These are phyloP conservation scores for Chrysanthemum lavandulifolium DNA, from an alignment of 129 eudicot genomes.

Conservation along the genomic window DNA sequence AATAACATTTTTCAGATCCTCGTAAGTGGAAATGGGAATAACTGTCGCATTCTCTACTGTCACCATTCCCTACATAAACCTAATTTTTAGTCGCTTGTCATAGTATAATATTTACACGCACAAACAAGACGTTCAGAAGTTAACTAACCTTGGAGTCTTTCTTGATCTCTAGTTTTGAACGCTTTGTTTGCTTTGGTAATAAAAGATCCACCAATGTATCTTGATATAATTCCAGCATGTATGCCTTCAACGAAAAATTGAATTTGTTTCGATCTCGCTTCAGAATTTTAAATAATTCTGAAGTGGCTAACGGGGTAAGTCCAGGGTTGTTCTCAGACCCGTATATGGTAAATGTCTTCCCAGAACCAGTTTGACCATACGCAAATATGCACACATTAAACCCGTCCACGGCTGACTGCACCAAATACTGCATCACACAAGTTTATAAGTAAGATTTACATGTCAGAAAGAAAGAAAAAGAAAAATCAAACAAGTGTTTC, in stretches of 20 bases:
- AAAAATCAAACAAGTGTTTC: neutral
- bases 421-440: conserved; percentile 73
- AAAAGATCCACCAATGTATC: conserved; percentile 89
- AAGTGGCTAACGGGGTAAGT: conserved; percentile 94
- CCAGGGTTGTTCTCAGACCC: conserved; percentile 94
- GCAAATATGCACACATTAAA: conserved; percentile 96
- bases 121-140: neutral
- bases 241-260: conserved; percentile 81
- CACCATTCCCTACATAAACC: conserved; percentile 78
- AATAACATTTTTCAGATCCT: conserved; percentile 66
- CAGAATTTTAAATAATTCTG: conserved; percentile 78
- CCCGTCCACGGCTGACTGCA: conserved; percentile 98
- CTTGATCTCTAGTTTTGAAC: conserved; percentile 70
- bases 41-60: conserved; percentile 78
- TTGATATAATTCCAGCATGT: conserved; percentile 96
- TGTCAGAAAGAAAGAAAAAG: neutral
- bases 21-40: conserved; percentile 66
- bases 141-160: conserved; percentile 83
- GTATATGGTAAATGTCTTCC: conserved; percentile 93
- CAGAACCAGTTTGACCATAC: conserved; percentile 99
- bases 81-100: neutral
- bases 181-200: conserved; percentile 71
- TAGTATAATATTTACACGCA: neutral
- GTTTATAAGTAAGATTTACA: conserved; percentile 1
- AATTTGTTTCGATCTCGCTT: conserved; percentile 72